Conservation (phyloP, 371 early-diverging fungal species). For the Rhizopus stolonifer region DNA sequence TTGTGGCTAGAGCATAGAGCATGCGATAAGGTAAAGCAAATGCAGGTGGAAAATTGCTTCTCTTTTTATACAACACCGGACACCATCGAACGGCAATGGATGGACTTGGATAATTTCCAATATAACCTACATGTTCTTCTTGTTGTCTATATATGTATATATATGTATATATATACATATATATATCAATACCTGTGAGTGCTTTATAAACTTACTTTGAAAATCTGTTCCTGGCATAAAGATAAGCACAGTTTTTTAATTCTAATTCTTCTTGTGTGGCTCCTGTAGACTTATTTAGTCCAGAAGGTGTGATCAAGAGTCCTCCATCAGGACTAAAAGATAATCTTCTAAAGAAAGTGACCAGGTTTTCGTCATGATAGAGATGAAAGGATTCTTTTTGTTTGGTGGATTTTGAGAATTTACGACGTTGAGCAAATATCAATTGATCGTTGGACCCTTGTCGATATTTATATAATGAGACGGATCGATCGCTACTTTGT, state of each 20-base stretch:
- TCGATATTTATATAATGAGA: slow-evolving; percentile 45
- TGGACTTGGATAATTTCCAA: slow-evolving; percentile 68
- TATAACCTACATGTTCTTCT: slow-evolving; percentile 56
- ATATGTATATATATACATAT: too few species aligned
- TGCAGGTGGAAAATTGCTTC: slow-evolving; percentile 22
- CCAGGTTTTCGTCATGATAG: slow-evolving; percentile 87
- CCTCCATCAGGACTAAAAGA: slow-evolving; percentile 90
- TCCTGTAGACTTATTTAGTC: slow-evolving; percentile 46
- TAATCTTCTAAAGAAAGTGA: slow-evolving; percentile 90
- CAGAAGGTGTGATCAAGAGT: slow-evolving; percentile 83
- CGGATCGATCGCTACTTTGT: slow-evolving; percentile 89
- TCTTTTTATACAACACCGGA: slow-evolving; percentile 52
- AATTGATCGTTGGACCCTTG: slow-evolving; percentile 22
- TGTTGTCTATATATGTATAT: slow-evolving; percentile 52
- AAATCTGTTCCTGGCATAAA: slow-evolving; percentile 39
- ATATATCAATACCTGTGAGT: background rate
- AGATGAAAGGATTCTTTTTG: slow-evolving; percentile 39
- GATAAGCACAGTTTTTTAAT: slow-evolving; percentile 36
- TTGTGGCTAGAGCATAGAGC: slow-evolving; percentile 85
- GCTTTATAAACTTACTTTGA: slow-evolving; percentile 7
- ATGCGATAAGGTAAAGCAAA: slow-evolving; percentile 72
- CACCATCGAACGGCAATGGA: slow-evolving; percentile 80
- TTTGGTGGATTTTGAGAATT: slow-evolving; percentile 23
- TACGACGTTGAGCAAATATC: slow-evolving; percentile 23
- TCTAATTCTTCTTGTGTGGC: slow-evolving; percentile 20